Evolutionary conservation across 768 basidiomycete genomes (phyloP).

Genomic region (Mycena metata): DNA sequence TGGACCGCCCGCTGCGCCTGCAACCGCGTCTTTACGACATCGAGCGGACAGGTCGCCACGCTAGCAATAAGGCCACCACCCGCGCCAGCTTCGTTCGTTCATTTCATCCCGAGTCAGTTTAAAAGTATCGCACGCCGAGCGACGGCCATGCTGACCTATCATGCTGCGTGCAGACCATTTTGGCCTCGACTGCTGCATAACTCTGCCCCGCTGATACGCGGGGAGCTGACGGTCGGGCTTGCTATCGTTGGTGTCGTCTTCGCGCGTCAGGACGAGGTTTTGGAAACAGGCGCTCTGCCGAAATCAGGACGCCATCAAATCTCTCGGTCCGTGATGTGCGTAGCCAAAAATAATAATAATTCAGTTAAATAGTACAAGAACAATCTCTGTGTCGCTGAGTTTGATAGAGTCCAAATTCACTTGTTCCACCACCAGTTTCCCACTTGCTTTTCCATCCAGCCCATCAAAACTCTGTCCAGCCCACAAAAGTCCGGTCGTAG

Average conservation of each 20-base stretch:
- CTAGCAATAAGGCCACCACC: constrained; percentile 94
- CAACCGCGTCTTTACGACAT: constrained; percentile 97
- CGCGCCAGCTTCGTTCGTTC: constrained; percentile 78
- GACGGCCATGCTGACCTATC: constrained; percentile 68
- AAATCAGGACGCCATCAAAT: constrained; percentile 2
- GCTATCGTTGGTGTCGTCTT: constrained; percentile 41
- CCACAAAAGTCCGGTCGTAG: constrained; percentile 49
- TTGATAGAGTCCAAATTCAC: background rate
- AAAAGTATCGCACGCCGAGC: constrained; percentile 20
- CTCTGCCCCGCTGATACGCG: constrained; percentile 75
- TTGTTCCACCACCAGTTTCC: constrained; percentile 11
- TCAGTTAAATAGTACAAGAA: constrained; percentile 13
- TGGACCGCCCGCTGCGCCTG: constrained; percentile 89
- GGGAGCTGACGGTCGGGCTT: constrained; percentile 49
- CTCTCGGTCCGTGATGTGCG: background rate
- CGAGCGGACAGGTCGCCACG: constrained; percentile 95
- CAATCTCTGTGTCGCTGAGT: constrained; percentile 30
- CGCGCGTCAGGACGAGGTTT: constrained; percentile 19
- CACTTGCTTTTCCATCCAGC: constrained; percentile 36
- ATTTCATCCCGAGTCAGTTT: constrained; percentile 28
- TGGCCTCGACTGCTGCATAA: constrained; percentile 70
- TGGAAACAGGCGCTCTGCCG: background rate
- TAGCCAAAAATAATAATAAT: background rate
- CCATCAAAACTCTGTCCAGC: constrained; percentile 56
- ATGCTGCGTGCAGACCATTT: constrained; percentile 86